Base-by-base conservation (phyloP, 2,329 filamentous ascomycete genomes). In the Colletotrichum horii region DNA sequence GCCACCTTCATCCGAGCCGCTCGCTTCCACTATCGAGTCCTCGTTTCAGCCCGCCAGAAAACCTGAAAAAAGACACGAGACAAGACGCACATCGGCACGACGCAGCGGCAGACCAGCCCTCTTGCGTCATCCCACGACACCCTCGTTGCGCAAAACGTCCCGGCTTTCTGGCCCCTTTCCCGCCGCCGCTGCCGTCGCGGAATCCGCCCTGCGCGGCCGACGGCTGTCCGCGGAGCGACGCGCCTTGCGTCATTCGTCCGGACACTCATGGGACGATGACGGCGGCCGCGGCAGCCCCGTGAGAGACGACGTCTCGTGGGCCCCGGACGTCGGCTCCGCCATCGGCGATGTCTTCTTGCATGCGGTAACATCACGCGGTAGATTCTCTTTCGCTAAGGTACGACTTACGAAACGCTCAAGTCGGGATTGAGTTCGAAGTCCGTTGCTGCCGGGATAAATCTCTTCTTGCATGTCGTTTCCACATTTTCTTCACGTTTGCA, bases 91-190 rank as follows among this genome's bases (percentile, higher is more conserved):
- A 28, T 15, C 15, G 15, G 19, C 28, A 30, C 26, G 28, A 14
- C 19, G 38, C 19, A 8, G 43, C 4, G 14, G 43, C 43, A 52
- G 11, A 52, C 12, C 43, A 9, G 6, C 12, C 12, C 6, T 48
- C 43, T 22, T 52, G n/a, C n/a, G 11, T 52, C 43, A 52, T 52
- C n/a, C 11, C n/a, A 48, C 43, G n/a, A 48, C 0, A 0, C 43
- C 0, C 11, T 6, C 43, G 2, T 0, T 9, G n/a, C n/a, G 4
- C n/a, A 43, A 43, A n/a, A 22, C 0, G n/a, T 0, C 6, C 11
- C 6, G 43, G 43, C 14, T 14, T 22, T 14, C 6, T 8, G 43
- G 43, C n/a, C n/a, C n/a, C 43, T 16, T 22, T 52, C 43, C 43
- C n/a, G 43, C 43, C 30, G 32, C 32, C 32, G 32, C 32, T 3